Evolutionary conservation across 441 rosid species (phyloP).

Genomic region (Biscutella laevigata): DNA sequence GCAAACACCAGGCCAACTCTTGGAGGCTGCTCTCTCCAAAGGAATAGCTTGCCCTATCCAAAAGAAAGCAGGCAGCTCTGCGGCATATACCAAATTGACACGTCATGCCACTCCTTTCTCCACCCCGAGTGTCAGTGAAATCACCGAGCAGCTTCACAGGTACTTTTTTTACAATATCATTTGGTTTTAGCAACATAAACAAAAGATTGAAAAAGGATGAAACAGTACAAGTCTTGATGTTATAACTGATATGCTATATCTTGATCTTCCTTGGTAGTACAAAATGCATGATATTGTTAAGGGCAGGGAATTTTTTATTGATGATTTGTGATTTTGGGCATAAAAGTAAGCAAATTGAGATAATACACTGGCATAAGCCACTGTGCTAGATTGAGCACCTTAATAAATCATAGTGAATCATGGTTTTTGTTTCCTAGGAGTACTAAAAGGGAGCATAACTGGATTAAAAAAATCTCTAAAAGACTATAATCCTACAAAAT

Average conservation of each 20-base stretch:
- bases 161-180: slow-evolving; percentile 17
- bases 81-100: slow-evolving; percentile 48
- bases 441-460: too few relatives aligned
- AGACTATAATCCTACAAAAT: too few relatives aligned
- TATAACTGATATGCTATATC: neutral
- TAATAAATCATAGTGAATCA: too few relatives aligned
- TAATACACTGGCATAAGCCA: too few relatives aligned
- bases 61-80: slow-evolving; percentile 19
- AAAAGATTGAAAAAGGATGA: neutral
- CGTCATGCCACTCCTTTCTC: slow-evolving; percentile 88
- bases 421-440: too few relatives aligned
- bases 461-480: too few relatives aligned
- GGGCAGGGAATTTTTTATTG: too few relatives aligned
- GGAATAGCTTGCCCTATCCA: slow-evolving; percentile 61
- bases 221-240: neutral
- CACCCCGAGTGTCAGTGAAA: slow-evolving; percentile 55
- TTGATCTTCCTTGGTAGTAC: slow-evolving; percentile 4
- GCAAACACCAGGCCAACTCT: slow-evolving; percentile 92
- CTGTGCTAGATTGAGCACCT: too few relatives aligned
- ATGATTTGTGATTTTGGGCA: too few relatives aligned
- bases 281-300: neutral
- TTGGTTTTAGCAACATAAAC: neutral
- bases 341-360: too few relatives aligned
- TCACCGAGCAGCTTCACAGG: slow-evolving; percentile 88
- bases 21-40: slow-evolving; percentile 88